Evolutionary conservation across 164 flowering plant species (phyloP), one percentile per base, ranked within the genome.

Genomic region (Umbellularia californica): DNA sequence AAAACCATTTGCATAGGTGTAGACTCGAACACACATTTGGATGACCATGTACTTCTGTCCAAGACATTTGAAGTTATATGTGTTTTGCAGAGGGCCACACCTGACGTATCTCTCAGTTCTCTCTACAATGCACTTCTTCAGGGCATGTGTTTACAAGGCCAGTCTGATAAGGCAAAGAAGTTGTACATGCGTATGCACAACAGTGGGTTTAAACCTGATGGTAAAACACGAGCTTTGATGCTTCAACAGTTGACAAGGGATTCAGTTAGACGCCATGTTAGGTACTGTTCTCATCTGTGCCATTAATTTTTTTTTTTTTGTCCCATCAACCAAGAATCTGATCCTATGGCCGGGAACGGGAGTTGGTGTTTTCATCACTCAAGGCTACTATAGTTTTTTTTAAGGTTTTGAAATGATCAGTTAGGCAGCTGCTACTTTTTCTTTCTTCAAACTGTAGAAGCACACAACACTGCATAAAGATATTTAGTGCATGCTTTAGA

Each of bases 211-310:
- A 74, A 87, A 76, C 90, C 97, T 25, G 95, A 92, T 84, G 92
- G 92, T 50, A 92, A 92, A 84, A 94, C 97, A 50, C 79, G 94
- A 70, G 93, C 91, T 47, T 72, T 92, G 81, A 91, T 94, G 95
- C 88, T 90, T 77, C 97, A 92, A 69, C 82, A 82, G 82, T 84
- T 89, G 60, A 67, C 58, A 67, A 77, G 72, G 70, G 70, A 75
- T 75, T 69, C 74, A 67, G 25, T 10, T 24, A 69, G 74, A 70
- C 52, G 7, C 67, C 71, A 50, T 4, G 70, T 63, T 50, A 79
- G 75, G 75, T 72, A 55, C 72, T 35, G 13, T 76, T 60, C 70
- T 74, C 73, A 15, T 58, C 69, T 0, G 19, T 22, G 68, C 27
- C 33, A 27, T 23, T 65, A 65, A 65, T 65, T 58, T 22, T 15